Base-by-base conservation (phyloP, 495 filamentous ascomycete species). In the Aspergillus conjunctus region DNA sequence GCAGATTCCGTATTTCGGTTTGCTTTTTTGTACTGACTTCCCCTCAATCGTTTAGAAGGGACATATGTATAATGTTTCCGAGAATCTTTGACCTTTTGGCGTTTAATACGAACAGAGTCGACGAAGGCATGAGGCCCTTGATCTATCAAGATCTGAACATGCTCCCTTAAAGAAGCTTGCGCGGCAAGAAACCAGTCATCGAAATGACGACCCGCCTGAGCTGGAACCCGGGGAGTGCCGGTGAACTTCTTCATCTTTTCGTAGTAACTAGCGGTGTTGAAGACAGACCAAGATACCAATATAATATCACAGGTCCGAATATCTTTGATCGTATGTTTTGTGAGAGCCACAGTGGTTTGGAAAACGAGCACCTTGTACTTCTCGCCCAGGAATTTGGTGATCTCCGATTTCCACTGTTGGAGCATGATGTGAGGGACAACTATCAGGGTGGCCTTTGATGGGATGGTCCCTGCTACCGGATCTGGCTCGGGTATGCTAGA, bases 381-480 rank as follows among this genome's bases (percentile, higher is more conserved):
- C 0, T 31, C 22, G 1, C 71, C 77, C 1, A 87, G 69, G 63
- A 92, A 93, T 45, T 86, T 85, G 0, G 34, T 20, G 4, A 85
- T 80, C 62, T 94, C 88, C 0, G 65, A 64, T 7, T 59, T 56
- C 91, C 91, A 96, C 66, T 96, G 91, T 1, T 72, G 58, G 1
- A 85, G 73, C 31, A 96, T 73, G 56, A 86, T 82, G 1, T 48
- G 32, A 2, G 91, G 90, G 0, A 86, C 83, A 1, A 94, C 63
- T 15, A 94, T 83, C 1, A 95, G 71, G 1, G 89, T 91, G 0
- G 89, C 91, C 8, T 83, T 79, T 3, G 85, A 66, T 4, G 83
- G 74, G 26, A 86, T 79, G 7, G 67, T 68, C n/a, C 73, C 79
- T 4, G 59, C 21, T 21, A 41, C 20, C 58, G 58, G 34, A 32